Base-by-base conservation (phyloP, 176 grass and related monocot genomes). In the Avena sativa region DNA sequence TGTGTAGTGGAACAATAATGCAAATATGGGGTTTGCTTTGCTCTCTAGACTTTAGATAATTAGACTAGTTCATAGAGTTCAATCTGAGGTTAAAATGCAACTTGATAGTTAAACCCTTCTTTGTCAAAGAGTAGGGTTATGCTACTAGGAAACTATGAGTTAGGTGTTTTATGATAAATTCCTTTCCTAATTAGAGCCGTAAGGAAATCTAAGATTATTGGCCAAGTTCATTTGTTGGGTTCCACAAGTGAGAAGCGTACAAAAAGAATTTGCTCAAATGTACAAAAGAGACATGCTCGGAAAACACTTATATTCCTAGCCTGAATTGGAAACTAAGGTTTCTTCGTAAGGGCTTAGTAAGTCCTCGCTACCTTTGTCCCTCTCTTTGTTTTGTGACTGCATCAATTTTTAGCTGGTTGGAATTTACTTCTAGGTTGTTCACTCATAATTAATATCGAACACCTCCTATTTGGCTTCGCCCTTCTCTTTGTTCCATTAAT, bases 191-290 rank as follows among this genome's bases (percentile, higher is more conserved):
- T 20, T 69, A 51, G 36, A 51, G 81, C 2, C 2, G 7, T 10
- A 23, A 20, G 17, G 40, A 40, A 50, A 77, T 46, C 8, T 69
- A 48, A 59, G 16, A 59, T 20, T 40, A 12, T 69, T 76, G 34
- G 17, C 6, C 17, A n/a, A 23, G 4, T 76, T 30, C 60, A 12
- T 8, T 48, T 88, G 3, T 50, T 74, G 21, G 32, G 12, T 71
- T 10, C 46, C 78, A 71, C 12, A 50, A 82, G 56, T 88, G 64
- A 62, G 44, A 4, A 48, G 2, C 19, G 5, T 51, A 74, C 11
- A 84, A 51, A 21, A 46, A 9, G 5, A 50, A 71, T 58, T 64
- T 73, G 43, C 14, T 61, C 6, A 61, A 62, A 80, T 85, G 10
- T 76, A 74, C 32, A 32, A 48, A 73, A 65, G 62, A 26, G 5